phyloP scores from a whole-genome alignment of 2,329 filamentous ascomycete genomes.

The Colletotrichum liriopes region DNA sequence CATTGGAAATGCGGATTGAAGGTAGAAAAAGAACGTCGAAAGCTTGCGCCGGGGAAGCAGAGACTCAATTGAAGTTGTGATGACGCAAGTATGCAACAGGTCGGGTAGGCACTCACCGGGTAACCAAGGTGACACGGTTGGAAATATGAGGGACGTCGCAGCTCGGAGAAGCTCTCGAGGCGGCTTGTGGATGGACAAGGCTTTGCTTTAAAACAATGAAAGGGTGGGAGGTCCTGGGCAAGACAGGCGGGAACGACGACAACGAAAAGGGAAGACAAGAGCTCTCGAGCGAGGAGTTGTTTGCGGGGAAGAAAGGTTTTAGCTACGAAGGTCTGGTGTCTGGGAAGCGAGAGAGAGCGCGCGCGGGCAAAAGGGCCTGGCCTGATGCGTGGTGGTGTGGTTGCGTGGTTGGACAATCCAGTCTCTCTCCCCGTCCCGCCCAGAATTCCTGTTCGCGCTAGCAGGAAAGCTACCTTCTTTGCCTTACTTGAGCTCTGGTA shows the following conservation, averaged over 20 bases:
- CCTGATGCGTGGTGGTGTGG: slow-evolving; percentile 37
- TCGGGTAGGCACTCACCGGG: slow-evolving; percentile 27
- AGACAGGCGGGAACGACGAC: slow-evolving; percentile 26
- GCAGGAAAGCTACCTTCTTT: slow-evolving; percentile 15
- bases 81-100: slow-evolving; percentile 39
- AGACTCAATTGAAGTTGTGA: slow-evolving; percentile 27
- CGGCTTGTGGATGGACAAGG: slow-evolving; percentile 32
- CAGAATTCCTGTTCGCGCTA: slow-evolving; percentile 31
- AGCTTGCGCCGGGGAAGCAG: slow-evolving; percentile 8
- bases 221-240: slow-evolving; percentile 26
- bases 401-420: slow-evolving; percentile 39
- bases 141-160: slow-evolving; percentile 31
- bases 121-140: slow-evolving; percentile 39
- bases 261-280: slow-evolving; percentile 21
- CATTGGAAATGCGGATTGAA: slow-evolving; percentile 3
- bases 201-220: slow-evolving; percentile 40
- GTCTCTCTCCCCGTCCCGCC: slow-evolving; percentile 17
- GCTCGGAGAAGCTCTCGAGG: slow-evolving; percentile 38
- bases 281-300: slow-evolving; percentile 25
- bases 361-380: slow-evolving; percentile 31
- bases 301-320: slow-evolving; percentile 44
- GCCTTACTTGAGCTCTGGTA: not conserved
- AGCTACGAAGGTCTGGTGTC: slow-evolving; percentile 31
- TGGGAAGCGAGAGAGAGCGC: slow-evolving; percentile 20
- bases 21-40: slow-evolving; percentile 17